Evolutionary conservation across 352 stramenopile genomes (phyloP), one percentile per base, ranked within the genome.

Genomic region (Phytophthora europaea): DNA sequence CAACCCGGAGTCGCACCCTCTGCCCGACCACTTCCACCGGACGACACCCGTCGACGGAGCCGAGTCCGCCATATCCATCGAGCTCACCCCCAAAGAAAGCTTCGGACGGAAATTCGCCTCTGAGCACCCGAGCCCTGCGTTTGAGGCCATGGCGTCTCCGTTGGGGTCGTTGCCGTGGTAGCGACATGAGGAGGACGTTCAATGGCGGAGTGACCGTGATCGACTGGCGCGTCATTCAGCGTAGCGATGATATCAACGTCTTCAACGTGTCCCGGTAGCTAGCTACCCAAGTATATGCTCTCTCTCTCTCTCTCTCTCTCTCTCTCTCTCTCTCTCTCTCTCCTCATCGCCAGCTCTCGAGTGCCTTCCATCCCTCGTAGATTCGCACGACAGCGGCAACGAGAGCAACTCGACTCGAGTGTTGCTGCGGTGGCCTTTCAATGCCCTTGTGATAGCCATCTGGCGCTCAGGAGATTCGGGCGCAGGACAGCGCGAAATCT

Each of bases 1-100:
- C 65, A 70, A 78, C 48, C 74, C 74, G 4, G 67, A 72, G 43
- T 68, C 69, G 51, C 69, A 76, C 8, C 69, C 63, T 15, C 56
- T 76, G 0, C 62, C 67, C 8, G 43, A 60, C 53, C 59, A 48
- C 38, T 74, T 70, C 61, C 50, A 68, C 36, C 61, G 22, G 18
- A 26, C 60, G 33, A 67, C 34, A 1, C 50, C 23, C 1, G n/a
- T n/a, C 40, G 53, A 61, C 15, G 28, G 18, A 45, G 36, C 28
- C 1, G 58, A 68, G 28, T 62, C 61, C 3, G 23, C n/a, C 13
- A 43, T 65, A 31, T 74, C 60, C 40, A 55, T 75, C 16, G 67
- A 70, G 47, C 8, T 65, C 1, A 65, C 67, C 2, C 61, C 43
- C 2, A 70, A 65, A 61, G 52, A 38, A 53, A 52, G 23, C 18